Conservation (phyloP, 2,329 filamentous ascomycete genomes). For the Aspergillus pseudoterreus region DNA sequence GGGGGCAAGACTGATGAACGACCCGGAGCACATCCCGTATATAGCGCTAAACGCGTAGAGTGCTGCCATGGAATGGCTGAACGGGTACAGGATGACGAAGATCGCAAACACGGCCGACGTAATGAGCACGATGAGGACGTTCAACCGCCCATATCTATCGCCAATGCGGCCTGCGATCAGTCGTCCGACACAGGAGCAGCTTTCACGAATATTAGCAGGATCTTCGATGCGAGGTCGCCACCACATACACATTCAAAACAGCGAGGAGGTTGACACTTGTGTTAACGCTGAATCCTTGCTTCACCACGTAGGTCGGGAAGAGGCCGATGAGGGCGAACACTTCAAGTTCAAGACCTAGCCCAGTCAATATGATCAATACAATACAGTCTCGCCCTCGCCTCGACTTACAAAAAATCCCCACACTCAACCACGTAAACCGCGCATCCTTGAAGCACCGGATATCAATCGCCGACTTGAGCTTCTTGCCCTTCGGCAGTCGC, state of each 20-base stretch:
- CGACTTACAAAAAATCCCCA: slow-evolving; percentile 42
- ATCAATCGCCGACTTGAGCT: slow-evolving; percentile 34
- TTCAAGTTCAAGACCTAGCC: slow-evolving; percentile 27
- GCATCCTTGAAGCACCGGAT: slow-evolving; percentile 42
- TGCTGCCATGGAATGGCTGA: slow-evolving; percentile 29
- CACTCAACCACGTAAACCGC: slow-evolving; percentile 43
- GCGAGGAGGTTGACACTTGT: slow-evolving; percentile 36
- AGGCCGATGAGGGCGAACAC: slow-evolving; percentile 29
- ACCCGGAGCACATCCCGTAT: slow-evolving; percentile 48
- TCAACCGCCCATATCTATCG: slow-evolving; percentile 46
- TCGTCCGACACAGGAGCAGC: slow-evolving; percentile 43
- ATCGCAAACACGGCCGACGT: slow-evolving; percentile 35
- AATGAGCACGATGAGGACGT: slow-evolving; percentile 40
- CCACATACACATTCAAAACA: slow-evolving; percentile 32
- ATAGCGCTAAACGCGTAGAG: slow-evolving; percentile 43
- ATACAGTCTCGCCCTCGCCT: neutral
- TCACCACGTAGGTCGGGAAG: slow-evolving; percentile 26
- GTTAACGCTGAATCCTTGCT: slow-evolving; percentile 24
- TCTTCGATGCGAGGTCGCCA: neutral
- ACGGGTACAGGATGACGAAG: slow-evolving; percentile 35
- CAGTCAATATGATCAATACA: neutral
- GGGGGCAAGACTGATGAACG: slow-evolving; percentile 44
- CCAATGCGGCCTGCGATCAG: slow-evolving; percentile 43
- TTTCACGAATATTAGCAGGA: slow-evolving; percentile 6
- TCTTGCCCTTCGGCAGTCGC: slow-evolving; percentile 32